Conservation (phyloP, 331 rosid genomes). For the Malus hybrid region DNA sequence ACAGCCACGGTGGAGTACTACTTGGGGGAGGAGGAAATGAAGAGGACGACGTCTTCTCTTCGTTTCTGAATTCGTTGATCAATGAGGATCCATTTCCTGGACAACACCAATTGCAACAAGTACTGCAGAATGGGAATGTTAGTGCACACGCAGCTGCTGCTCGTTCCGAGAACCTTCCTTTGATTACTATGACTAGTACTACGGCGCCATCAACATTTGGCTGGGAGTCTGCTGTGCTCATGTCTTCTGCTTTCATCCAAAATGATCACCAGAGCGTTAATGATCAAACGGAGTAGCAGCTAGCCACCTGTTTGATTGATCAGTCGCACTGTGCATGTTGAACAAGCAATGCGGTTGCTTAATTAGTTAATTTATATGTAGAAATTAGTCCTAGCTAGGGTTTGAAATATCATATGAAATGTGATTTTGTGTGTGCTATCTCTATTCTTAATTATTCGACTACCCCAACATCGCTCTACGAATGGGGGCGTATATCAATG, state of each 20-base stretch:
- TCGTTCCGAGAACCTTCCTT: background rate
- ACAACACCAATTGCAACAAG: slow-evolving; percentile 20
- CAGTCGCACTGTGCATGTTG: background rate
- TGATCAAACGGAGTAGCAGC: background rate
- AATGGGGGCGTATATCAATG: background rate
- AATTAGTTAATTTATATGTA: background rate
- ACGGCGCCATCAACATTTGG: slow-evolving; percentile 2
- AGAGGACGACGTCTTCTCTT: slow-evolving; percentile 41
- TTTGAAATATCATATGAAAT: background rate
- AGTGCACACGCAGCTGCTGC: background rate
- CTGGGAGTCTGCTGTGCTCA: slow-evolving; percentile 42
- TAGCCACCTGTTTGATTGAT: background rate
- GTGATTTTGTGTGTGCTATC: background rate
- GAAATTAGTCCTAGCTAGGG: background rate
- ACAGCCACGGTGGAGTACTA: background rate
- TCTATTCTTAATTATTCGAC: background rate
- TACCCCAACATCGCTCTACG: background rate
- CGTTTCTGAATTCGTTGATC: slow-evolving; percentile 62
- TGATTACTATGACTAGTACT: background rate
- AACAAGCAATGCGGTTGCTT: background rate
- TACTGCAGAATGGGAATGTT: background rate
- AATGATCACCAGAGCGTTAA: slow-evolving; percentile 16
- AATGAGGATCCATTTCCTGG: slow-evolving; percentile 50
- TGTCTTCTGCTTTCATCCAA: slow-evolving; percentile 25
- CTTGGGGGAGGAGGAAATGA: background rate